These are phyloP conservation scores for Gomphus sp. DNA, from an alignment of 1,284 basidiomycete species.

Conservation along the genomic window DNA sequence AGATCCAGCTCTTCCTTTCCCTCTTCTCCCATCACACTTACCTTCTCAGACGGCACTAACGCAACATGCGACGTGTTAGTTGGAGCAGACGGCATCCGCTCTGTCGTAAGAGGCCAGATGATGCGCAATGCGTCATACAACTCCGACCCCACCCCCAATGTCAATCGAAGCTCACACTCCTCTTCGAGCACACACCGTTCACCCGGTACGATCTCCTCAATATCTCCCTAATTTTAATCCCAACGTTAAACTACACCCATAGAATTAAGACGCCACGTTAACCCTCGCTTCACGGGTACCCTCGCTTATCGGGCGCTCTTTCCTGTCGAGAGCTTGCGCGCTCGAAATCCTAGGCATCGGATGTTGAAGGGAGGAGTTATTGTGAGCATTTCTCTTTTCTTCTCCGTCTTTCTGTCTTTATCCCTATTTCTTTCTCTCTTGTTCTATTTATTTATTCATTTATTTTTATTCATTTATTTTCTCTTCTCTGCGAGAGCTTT, in stretches of 20 bases:
- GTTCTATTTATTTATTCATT: no score
- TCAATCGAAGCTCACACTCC: conserved; percentile 19
- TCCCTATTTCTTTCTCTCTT: no score
- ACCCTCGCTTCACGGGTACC: conserved; percentile 30
- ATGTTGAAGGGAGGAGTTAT: neutral
- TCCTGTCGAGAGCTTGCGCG: conserved; percentile 22
- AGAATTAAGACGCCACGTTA: neutral
- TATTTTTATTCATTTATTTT: no score
- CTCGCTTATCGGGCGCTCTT: conserved; percentile 31
- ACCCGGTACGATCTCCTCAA: no score
- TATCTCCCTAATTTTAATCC: no score
- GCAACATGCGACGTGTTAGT: conserved; percentile 38
- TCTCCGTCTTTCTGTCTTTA: no score
- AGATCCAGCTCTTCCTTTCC: conserved; percentile 8
- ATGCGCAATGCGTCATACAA: conserved; percentile 18
- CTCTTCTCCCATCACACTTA: conserved; percentile 26
- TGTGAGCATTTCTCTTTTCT: neutral
- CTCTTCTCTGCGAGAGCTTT: no score
- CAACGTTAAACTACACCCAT: neutral
- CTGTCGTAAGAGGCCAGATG: conserved; percentile 21
- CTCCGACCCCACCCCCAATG: conserved; percentile 15
- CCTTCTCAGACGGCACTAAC: conserved; percentile 34
- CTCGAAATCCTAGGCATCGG: conserved; percentile 1
- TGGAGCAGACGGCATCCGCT: conserved; percentile 44
- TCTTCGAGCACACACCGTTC: no score